Base-by-base conservation (phyloP, 2,329 filamentous ascomycete genomes). In the Epichloe typhina region DNA sequence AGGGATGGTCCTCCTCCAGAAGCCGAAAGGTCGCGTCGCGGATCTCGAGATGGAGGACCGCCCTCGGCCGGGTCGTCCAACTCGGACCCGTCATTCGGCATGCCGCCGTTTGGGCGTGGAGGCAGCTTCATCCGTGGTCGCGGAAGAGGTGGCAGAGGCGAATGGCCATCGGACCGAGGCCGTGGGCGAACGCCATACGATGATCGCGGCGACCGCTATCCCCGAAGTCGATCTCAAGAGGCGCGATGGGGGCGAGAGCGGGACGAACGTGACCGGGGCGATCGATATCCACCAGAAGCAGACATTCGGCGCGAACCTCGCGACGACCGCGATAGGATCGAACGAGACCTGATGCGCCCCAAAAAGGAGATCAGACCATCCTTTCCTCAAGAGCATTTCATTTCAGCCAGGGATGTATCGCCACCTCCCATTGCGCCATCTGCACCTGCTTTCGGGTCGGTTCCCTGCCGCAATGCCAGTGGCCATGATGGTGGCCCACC, bases 21-120 rank as follows among this genome's bases (percentile, higher is more conserved):
- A 56, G 73, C 80, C 7, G 80, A 83, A 52, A 76, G 85, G 52
- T 79, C 81, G 17, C 74, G 84, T 50, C 74, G 84, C 45, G 81
- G 77, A 15, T 88, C 84, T 8, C 75, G 86, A 59, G 86, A 90
- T 59, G 85, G 65, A 9, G 69, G 84, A 0, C 84, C 85, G 11
- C 76, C 81, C 21, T 86, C 84, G 1, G 83, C 82, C 17, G 82
- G 82, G 4, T 87, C 85, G 3, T 80, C 80, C 9, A 81, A 80
- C 21, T 86, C 84, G 0, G 85, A 89, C 54, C 75, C 79, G 12
- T 73, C 77, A 1, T 82, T 83, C 51, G 75, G 72, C 17, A 61
- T 67, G 53, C 65, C 72, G 8, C 71, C 72, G 9, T 72, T 75
- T 8, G 74, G 75, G 50, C 75, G 76, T 11, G 77, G 81, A 19